phyloP scores from a whole-genome alignment of 2,329 filamentous ascomycete genomes.

The Cercospora citrullina region DNA sequence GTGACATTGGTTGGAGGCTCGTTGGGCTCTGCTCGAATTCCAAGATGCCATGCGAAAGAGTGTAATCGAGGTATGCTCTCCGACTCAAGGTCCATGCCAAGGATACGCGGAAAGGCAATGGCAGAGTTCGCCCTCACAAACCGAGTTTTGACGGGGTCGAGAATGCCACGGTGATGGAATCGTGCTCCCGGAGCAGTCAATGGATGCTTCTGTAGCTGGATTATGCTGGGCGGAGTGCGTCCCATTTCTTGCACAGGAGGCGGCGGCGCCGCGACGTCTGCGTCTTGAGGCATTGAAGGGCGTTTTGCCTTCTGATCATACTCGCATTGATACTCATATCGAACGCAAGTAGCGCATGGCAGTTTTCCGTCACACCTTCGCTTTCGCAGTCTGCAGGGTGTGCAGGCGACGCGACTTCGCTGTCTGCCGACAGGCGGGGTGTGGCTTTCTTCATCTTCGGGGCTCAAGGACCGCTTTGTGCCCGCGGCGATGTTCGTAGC shows the following conservation, averaged over 20 bases:
- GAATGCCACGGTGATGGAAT: conserved; percentile 40
- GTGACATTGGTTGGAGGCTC: conserved; percentile 33
- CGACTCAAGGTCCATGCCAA: conserved; percentile 57
- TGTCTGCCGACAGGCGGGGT: conserved; percentile 33
- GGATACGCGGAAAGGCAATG: conserved; percentile 56
- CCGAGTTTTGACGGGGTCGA: conserved; percentile 39
- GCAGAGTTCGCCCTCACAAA: conserved; percentile 45
- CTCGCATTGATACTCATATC: conserved; percentile 41
- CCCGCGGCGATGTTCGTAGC: conserved; percentile 17
- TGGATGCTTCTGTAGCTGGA: conserved; percentile 38
- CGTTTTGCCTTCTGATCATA: conserved; percentile 36
- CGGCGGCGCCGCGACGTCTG: conserved; percentile 31
- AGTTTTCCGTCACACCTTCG: conserved; percentile 37
- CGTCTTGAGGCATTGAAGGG: conserved; percentile 29
- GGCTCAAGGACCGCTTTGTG: conserved; percentile 32
- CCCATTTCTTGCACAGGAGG: conserved; percentile 27
- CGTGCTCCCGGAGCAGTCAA: conserved; percentile 39
- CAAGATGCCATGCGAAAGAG: conserved; percentile 57
- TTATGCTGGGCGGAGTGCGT: conserved; percentile 33
- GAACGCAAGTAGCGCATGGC: conserved; percentile 39
- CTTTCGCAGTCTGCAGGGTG: conserved; percentile 37
- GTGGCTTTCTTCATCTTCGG: conserved; percentile 24
- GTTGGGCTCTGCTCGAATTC: conserved; percentile 32
- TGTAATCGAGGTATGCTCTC: conserved; percentile 56
- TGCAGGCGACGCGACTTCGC: conserved; percentile 38